Conservation (phyloP, 805 yeast genomes). For the Metschnikowia continentalis region DNA sequence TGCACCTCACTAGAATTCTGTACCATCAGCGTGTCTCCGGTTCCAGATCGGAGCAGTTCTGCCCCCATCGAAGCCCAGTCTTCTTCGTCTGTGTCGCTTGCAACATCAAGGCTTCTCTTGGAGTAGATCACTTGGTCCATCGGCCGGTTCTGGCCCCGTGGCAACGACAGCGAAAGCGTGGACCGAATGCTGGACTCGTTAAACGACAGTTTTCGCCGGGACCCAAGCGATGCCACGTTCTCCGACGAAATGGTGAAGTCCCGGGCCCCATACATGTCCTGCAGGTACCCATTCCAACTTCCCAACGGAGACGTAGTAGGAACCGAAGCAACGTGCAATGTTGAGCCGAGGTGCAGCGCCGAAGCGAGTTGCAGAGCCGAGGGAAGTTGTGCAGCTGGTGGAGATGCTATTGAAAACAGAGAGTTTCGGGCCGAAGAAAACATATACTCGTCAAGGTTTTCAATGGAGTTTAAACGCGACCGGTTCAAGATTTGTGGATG, state of each 20-base stretch:
- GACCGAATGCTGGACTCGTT: constrained; percentile 43
- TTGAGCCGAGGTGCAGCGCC: not conserved
- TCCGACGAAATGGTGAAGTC: constrained; percentile 18
- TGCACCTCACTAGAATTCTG: constrained; percentile 9
- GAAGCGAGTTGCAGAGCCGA: constrained; percentile 20
- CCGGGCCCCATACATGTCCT: constrained; percentile 5
- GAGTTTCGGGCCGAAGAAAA: constrained; percentile 38
- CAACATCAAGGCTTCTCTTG: constrained; percentile 1
- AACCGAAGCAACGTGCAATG: constrained; percentile 14
- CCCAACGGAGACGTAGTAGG: constrained; percentile 24
- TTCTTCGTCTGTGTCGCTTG: constrained; percentile 88
- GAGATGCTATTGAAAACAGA: constrained; percentile 30
- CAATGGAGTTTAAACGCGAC: constrained; percentile 39
- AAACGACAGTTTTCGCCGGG: constrained; percentile 37
- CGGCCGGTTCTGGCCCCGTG: constrained; percentile 6
- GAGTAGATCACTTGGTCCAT: constrained; percentile 3
- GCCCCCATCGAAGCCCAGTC: constrained; percentile 95
- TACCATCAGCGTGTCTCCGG: constrained; percentile 9
- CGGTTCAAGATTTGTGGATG: constrained; percentile 32
- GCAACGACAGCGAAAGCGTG: constrained; percentile 30
- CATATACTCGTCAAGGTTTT: constrained; percentile 40
- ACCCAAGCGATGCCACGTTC: constrained; percentile 19
- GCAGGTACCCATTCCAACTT: constrained; percentile 18
- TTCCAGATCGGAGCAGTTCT: constrained; percentile 46
- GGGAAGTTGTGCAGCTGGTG: constrained; percentile 24